phyloP scores from a whole-genome alignment of 768 basidiomycete genomes.

The Boletus patriciae region DNA sequence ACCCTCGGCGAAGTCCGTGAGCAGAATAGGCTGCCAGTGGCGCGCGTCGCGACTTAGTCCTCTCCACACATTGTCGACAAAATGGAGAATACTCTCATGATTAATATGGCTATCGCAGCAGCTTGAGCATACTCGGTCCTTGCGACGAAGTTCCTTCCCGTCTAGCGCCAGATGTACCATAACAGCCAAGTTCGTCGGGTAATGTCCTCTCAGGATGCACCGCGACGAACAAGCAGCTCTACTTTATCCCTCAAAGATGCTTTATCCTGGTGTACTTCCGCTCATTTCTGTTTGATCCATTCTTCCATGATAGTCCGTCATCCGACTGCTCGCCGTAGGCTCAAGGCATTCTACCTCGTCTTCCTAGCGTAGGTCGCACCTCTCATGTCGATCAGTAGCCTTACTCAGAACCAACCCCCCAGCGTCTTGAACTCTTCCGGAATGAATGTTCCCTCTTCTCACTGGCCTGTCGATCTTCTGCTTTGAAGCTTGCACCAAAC shows the following conservation, averaged over 20 bases:
- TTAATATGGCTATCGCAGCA: slow-evolving; percentile 59
- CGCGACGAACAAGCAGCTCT: slow-evolving; percentile 16
- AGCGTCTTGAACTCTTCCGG: slow-evolving; percentile 36
- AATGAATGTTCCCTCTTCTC: slow-evolving; percentile 55
- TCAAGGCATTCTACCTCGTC: slow-evolving; percentile 33
- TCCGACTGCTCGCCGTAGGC: slow-evolving; percentile 38
- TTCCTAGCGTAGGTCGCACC: slow-evolving; percentile 30
- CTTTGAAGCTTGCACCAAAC: slow-evolving; percentile 50
- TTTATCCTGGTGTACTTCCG: slow-evolving; percentile 38
- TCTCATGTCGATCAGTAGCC: slow-evolving; percentile 13
- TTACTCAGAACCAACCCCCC: not conserved
- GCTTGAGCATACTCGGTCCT: slow-evolving; percentile 52
- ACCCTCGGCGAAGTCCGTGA: too few relatives aligned
- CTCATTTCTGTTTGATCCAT: slow-evolving; percentile 29
- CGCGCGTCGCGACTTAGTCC: too few relatives aligned
- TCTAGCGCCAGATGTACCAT: slow-evolving; percentile 54
- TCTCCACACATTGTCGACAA: too few relatives aligned
- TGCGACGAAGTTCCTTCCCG: slow-evolving; percentile 53
- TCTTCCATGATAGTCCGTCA: slow-evolving; percentile 50
- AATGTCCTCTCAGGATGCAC: slow-evolving; percentile 2
- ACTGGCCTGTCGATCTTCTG: slow-evolving; percentile 65
- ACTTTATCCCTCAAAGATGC: slow-evolving; percentile 47
- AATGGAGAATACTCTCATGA: slow-evolving; percentile 58
- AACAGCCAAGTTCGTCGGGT: slow-evolving; percentile 28
- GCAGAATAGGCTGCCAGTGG: too few relatives aligned